These are phyloP conservation scores for Candida neerlandica DNA, from an alignment of 1,139 yeast species.

Conservation along the genomic window DNA sequence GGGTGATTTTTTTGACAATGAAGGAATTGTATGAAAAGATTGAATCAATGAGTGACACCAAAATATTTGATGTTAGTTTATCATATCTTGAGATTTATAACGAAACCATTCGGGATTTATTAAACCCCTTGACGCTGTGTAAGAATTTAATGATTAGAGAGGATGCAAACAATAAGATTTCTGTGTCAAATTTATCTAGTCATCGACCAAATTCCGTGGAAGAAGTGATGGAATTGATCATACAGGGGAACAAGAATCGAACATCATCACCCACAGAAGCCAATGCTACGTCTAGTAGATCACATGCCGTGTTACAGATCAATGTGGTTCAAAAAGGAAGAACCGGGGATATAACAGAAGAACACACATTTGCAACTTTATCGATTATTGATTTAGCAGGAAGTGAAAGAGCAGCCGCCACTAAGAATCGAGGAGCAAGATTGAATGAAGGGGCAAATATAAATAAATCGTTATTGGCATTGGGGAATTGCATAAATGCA, in stretches of 20 bases:
- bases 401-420: constrained; percentile 90
- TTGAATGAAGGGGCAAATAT: constrained; percentile 91
- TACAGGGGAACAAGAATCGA: constrained; percentile 72
- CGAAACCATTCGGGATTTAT: constrained; percentile 80
- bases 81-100: constrained; percentile 88
- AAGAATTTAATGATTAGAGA: constrained; percentile 65
- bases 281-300: constrained; percentile 84
- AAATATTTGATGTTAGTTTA: constrained; percentile 60
- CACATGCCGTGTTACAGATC: constrained; percentile 90
- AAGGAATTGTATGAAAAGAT: constrained; percentile 69
- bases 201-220: constrained; percentile 67
- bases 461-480: constrained; percentile 80
- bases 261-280: constrained; percentile 90
- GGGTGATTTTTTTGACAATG: constrained; percentile 79
- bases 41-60: constrained; percentile 55
- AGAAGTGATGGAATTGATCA: constrained; percentile 79
- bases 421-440: constrained; percentile 78
- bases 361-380: constrained; percentile 75
- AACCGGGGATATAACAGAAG: constrained; percentile 65
- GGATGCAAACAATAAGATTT: constrained; percentile 65
- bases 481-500: constrained; percentile 94
- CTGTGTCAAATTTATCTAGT: constrained; percentile 72
- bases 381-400: constrained; percentile 93
- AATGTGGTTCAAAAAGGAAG: constrained; percentile 65
- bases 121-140: constrained; percentile 55